Evolutionary conservation across 2,329 filamentous ascomycete genomes (phyloP).

Genomic region (Lachnellula willkommii): DNA sequence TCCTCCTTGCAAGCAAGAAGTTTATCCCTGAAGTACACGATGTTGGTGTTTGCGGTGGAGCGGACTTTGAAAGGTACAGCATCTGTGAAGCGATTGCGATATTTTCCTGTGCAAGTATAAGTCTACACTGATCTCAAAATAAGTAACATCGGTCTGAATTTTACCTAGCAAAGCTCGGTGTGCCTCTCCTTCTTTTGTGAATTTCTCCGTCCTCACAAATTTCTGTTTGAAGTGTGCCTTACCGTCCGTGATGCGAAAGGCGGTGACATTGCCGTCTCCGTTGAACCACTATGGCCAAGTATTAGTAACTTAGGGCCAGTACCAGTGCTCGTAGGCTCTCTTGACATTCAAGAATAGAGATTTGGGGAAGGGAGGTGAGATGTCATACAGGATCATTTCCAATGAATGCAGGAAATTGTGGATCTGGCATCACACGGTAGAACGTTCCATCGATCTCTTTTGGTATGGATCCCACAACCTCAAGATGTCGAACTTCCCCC

Average conservation of each 20-base stretch:
- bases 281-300: conserved; percentile 11
- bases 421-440: conserved; percentile 38
- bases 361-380: too few species aligned
- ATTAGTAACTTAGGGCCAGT: too few species aligned
- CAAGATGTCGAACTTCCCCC: conserved; percentile 33
- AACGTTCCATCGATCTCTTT: conserved; percentile 39
- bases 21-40: conserved; percentile 50
- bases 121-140: too few species aligned
- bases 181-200: conserved; percentile 26
- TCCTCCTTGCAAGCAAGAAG: conserved; percentile 49
- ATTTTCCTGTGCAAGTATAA: conserved; percentile 35
- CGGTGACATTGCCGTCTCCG: conserved; percentile 37
- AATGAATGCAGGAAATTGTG: conserved; percentile 11
- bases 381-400: too few species aligned
- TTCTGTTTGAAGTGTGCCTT: conserved; percentile 40
- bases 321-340: too few species aligned
- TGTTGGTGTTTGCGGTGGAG: conserved; percentile 54
- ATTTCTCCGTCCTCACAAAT: conserved; percentile 39
- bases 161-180: conserved; percentile 25
- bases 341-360: too few species aligned
- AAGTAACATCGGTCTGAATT: too few species aligned
- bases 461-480: conserved; percentile 35
- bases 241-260: conserved; percentile 37
- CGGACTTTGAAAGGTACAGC: conserved; percentile 49
- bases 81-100: conserved; percentile 53